Conservation (phyloP, 257 asterid genomes). For the Solanum commersonii region DNA sequence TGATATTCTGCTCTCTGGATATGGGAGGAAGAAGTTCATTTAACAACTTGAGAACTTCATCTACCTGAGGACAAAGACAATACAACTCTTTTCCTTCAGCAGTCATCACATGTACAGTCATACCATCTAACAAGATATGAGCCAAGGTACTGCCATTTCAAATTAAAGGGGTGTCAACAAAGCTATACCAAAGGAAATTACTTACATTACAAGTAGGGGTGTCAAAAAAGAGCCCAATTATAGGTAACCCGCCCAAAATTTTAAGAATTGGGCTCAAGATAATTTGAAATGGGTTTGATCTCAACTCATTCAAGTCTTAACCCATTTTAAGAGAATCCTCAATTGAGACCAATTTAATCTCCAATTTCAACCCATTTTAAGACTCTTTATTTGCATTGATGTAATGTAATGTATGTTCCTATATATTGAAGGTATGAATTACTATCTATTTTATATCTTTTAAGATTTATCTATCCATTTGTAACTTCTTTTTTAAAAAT, state of each 20-base stretch:
- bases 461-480: not conserved
- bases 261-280: too few relatives aligned
- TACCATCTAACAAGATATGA: not conserved
- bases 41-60: slow-evolving; percentile 68
- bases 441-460: not conserved
- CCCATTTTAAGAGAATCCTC: too few relatives aligned
- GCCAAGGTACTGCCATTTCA: not conserved
- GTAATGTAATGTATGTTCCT: not conserved
- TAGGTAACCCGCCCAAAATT: too few relatives aligned
- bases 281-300: too few relatives aligned
- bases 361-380: not conserved
- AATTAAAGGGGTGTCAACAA: not conserved
- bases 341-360: too few relatives aligned
- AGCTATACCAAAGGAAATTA: not conserved
- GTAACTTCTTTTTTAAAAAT: not conserved
- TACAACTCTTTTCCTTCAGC: not conserved
- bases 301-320: too few relatives aligned
- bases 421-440: too few relatives aligned
- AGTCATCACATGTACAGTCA: not conserved
- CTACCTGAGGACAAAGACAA: slow-evolving; percentile 36
- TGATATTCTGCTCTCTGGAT: slow-evolving; percentile 35
- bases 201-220: not conserved
- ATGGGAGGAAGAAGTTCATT: slow-evolving; percentile 75
- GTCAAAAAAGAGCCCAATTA: too few relatives aligned
- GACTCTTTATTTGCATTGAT: not conserved